A percentile compares a stretch with the other conserved stretches of the same genome.
Evolutionary conservation across 331 rosid genomes (phyloP).

Genomic region (Quercus phellos): DNA sequence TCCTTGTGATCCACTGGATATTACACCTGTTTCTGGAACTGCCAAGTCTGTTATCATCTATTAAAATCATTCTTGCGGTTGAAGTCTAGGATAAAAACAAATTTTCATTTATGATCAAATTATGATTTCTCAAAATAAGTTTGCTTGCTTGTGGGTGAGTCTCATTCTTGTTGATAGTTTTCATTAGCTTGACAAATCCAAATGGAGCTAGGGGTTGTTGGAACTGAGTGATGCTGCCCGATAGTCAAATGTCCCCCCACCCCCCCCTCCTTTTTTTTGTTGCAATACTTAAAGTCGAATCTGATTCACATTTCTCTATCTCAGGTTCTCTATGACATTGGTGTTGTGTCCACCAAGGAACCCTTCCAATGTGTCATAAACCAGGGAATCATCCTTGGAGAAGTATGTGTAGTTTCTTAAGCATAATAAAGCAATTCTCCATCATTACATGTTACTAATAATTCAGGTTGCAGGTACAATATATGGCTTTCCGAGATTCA

Average conservation of each 20-base stretch:
- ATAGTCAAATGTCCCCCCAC: neutral
- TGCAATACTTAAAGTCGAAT: conserved; percentile 8
- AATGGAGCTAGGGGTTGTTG: neutral
- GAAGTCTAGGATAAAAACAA: conserved; percentile 16
- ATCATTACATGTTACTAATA: conserved; percentile 31
- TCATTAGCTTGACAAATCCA: neutral
- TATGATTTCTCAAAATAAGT: neutral
- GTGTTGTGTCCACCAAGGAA: conserved; percentile 87
- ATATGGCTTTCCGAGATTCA: conserved; percentile 64
- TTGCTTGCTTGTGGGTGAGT: conserved; percentile 11
- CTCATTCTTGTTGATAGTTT: neutral
- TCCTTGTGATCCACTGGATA: neutral
- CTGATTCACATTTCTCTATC: conserved; percentile 24
- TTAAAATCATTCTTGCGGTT: neutral
- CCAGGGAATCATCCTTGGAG: conserved; percentile 97
- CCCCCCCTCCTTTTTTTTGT: neutral
- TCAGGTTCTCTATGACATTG: conserved; percentile 94
- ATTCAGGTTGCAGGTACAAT: conserved; percentile 73
- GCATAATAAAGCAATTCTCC: neutral
- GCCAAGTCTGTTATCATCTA: conserved; percentile 11
- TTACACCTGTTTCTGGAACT: conserved; percentile 2
- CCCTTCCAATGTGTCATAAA: conserved; percentile 97
- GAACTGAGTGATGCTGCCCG: neutral
- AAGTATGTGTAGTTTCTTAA: conserved; percentile 50
- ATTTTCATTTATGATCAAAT: neutral